A percentile compares a stretch with the other conserved stretches of the same genome.
phyloP scores from a whole-genome alignment of 768 basidiomycete species.

The Lactarius indigo region DNA sequence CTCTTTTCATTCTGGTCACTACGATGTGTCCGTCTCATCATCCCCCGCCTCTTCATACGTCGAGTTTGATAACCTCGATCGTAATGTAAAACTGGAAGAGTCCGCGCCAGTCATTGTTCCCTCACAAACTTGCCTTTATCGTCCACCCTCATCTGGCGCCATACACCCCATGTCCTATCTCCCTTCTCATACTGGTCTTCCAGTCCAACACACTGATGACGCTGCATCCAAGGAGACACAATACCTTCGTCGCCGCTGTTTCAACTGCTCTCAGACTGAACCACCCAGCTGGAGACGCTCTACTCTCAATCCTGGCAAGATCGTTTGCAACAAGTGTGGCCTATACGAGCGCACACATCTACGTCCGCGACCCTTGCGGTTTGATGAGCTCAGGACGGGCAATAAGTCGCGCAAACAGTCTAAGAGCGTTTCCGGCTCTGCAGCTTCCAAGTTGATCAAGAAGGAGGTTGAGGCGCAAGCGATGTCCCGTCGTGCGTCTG shows the following conservation, averaged over 20 bases:
- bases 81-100: slow-evolving; percentile 67
- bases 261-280: slow-evolving; percentile 90
- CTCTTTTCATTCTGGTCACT: slow-evolving; percentile 32
- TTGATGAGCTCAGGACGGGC: slow-evolving; percentile 85
- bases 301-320: slow-evolving; percentile 87
- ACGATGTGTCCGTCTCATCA: slow-evolving; percentile 33
- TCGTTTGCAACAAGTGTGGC: slow-evolving; percentile 93
- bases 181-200: slow-evolving; percentile 47
- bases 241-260: slow-evolving; percentile 82
- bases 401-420: slow-evolving; percentile 71
- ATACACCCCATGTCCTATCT: slow-evolving; percentile 36
- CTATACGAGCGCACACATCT: slow-evolving; percentile 88
- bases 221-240: slow-evolving; percentile 89
- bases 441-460: slow-evolving; percentile 47
- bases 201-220: slow-evolving; percentile 86
- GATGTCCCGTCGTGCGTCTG: slow-evolving; percentile 56
- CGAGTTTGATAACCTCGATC: slow-evolving; percentile 44
- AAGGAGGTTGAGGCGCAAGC: slow-evolving; percentile 44
- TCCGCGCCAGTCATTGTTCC: slow-evolving; percentile 57
- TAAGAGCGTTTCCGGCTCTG: slow-evolving; percentile 35
- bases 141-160: slow-evolving; percentile 34
- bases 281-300: slow-evolving; percentile 86
- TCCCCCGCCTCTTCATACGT: slow-evolving; percentile 46
- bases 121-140: slow-evolving; percentile 52
- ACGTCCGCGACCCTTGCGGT: slow-evolving; percentile 76